Percentiles rank a stretch among this genome's conserved stretches.
Conservation (phyloP, 257 asterid genomes). For the Paulownia fortunei region DNA sequence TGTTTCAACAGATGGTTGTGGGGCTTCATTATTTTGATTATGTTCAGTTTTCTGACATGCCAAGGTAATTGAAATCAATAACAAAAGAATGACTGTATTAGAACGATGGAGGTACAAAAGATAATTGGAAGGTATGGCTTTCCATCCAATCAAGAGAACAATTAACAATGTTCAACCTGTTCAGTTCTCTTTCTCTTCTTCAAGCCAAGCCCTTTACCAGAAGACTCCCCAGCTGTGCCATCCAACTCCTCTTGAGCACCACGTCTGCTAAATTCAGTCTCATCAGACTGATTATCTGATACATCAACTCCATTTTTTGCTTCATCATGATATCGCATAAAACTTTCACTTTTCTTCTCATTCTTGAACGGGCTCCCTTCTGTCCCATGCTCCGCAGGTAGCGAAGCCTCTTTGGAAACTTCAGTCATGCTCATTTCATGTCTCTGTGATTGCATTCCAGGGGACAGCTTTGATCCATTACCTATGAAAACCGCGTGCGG, state of each 20-base stretch:
- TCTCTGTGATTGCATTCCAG: constrained; percentile 26
- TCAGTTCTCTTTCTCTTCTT: constrained; percentile 66
- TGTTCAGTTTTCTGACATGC: constrained; percentile 45
- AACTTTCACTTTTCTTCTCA: constrained; percentile 39
- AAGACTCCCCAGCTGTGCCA: constrained; percentile 31
- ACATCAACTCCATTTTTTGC: constrained; percentile 44
- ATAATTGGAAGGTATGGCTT: background rate
- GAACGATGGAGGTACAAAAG: background rate
- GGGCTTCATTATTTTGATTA: constrained; percentile 40
- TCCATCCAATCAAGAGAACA: background rate
- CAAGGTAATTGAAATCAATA: constrained; percentile 13
- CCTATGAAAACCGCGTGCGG: constrained; percentile 44
- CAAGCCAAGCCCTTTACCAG: constrained; percentile 46
- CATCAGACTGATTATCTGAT: constrained; percentile 52
- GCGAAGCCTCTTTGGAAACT: constrained; percentile 42
- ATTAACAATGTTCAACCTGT: constrained; percentile 48
- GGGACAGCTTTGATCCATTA: constrained; percentile 39
- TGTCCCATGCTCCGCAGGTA: constrained; percentile 34
- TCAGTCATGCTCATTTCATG: constrained; percentile 44
- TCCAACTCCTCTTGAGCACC: constrained; percentile 56
- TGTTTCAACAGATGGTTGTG: constrained; percentile 36
- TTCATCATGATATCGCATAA: constrained; percentile 46
- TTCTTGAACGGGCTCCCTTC: constrained; percentile 51
- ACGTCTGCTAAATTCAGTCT: constrained; percentile 62
- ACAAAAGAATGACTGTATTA: background rate